phyloP scores from a whole-genome alignment of 345 rosid species.

The Sisymbrium altissimum region DNA sequence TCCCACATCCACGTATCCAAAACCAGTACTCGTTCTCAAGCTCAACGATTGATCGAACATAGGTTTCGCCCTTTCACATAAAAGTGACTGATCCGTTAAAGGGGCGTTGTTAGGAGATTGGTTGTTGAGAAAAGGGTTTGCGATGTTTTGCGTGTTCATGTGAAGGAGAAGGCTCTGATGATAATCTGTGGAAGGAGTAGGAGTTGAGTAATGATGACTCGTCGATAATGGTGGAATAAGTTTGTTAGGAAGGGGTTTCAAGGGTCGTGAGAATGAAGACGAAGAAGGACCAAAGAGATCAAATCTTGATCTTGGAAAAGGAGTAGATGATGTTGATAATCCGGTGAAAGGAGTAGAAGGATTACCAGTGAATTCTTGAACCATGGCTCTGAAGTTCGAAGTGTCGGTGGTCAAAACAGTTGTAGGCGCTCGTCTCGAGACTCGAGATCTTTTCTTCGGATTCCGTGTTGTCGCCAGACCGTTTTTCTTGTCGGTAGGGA shows the following conservation, averaged over 20 bases:
- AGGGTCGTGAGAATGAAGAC: constrained; percentile 40
- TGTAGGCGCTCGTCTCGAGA: constrained; percentile 90
- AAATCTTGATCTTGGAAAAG: constrained; percentile 58
- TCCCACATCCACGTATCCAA: constrained; percentile 21
- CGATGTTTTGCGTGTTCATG: constrained; percentile 37
- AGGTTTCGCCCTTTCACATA: constrained; percentile 16
- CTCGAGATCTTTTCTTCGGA: constrained; percentile 88
- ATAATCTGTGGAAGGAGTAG: constrained; percentile 23
- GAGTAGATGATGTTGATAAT: constrained; percentile 39
- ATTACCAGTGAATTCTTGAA: constrained; percentile 93
- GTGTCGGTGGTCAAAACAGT: constrained; percentile 92
- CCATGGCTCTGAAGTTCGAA: constrained; percentile 92
- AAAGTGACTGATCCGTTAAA: constrained; percentile 19
- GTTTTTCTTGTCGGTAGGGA: constrained; percentile 33
- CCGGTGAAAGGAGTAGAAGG: constrained; percentile 76
- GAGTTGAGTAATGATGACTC: not conserved
- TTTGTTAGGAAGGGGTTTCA: constrained; percentile 53
- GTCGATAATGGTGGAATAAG: constrained; percentile 30
- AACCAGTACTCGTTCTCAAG: constrained; percentile 16
- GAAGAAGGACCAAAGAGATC: constrained; percentile 62
- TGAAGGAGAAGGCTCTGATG: constrained; percentile 30
- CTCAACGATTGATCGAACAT: constrained; percentile 6
- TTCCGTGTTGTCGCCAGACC: constrained; percentile 40
- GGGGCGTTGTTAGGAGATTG: constrained; percentile 43
- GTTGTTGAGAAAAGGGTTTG: constrained; percentile 50